phyloP scores from a whole-genome alignment of 805 yeast genomes.

The Candida ficus region DNA sequence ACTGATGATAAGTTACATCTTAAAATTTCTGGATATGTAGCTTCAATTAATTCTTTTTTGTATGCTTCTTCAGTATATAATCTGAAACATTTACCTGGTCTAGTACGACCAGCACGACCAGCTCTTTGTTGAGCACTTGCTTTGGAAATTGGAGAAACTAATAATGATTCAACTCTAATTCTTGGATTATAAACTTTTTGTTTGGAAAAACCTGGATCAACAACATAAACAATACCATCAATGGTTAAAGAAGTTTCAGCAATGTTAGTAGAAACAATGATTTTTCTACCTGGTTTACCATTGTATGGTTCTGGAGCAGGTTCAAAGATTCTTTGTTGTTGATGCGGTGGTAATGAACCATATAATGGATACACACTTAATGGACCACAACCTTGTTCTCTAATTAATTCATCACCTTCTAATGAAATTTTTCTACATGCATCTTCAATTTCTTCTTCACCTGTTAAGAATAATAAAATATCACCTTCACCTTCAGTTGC shows the following conservation, averaged over 20 bases:
- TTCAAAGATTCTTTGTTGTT: constrained; percentile 90
- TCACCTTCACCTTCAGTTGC: constrained; percentile 96
- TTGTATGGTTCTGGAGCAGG: constrained; percentile 74
- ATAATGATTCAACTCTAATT: constrained; percentile 87
- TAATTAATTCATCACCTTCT: constrained; percentile 82
- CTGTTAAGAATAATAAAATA: constrained; percentile 79
- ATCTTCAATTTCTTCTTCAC: constrained; percentile 98
- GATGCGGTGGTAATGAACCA: constrained; percentile 94
- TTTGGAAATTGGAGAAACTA: constrained; percentile 94
- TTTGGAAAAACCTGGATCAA: constrained; percentile 95
- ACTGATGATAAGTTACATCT: constrained; percentile 88
- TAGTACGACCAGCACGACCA: constrained; percentile 99
- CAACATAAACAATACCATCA: constrained; percentile 95
- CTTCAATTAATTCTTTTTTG: constrained; percentile 88
- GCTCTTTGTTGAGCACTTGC: constrained; percentile 98
- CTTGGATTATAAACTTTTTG: constrained; percentile 97
- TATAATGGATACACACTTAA: constrained; percentile 85
- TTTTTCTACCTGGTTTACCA: constrained; percentile 93
- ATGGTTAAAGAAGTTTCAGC: constrained; percentile 98
- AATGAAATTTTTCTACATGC: constrained; percentile 84
- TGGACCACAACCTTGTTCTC: constrained; percentile 92
- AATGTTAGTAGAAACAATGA: constrained; percentile 87
- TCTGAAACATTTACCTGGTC: constrained; percentile 97
- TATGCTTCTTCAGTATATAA: constrained; percentile 96
- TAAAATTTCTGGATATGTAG: constrained; percentile 92